Evolutionary conservation across 345 rosid species (phyloP).

Genomic region (Trapa incisa): DNA sequence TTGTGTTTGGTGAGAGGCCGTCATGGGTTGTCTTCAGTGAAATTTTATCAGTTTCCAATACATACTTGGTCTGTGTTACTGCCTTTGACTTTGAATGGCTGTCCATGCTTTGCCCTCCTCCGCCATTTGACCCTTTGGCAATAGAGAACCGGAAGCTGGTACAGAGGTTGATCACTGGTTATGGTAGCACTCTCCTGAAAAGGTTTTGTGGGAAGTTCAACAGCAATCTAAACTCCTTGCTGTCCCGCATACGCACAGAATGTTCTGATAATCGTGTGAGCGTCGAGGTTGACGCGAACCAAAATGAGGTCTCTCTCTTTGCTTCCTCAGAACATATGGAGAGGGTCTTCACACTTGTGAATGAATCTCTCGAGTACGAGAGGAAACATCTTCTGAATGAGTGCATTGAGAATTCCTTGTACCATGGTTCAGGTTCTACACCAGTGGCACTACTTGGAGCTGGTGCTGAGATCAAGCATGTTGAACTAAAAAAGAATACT

Average conservation of each 20-base stretch:
- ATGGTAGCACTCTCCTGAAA: conserved; percentile 43
- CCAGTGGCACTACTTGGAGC: conserved; percentile 69
- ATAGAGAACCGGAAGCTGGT: conserved; percentile 49
- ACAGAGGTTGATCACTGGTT: conserved; percentile 42
- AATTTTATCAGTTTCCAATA: conserved; percentile 38
- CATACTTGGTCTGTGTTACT: conserved; percentile 80
- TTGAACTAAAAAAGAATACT: conserved; percentile 59
- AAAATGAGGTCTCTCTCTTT: conserved; percentile 53
- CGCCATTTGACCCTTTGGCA: conserved; percentile 43
- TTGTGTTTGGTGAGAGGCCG: conserved; percentile 66
- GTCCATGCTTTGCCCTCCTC: conserved; percentile 47
- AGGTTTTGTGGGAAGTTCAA: conserved; percentile 67
- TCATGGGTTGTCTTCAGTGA: conserved; percentile 85
- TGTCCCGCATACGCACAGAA: conserved; percentile 34
- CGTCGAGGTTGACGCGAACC: conserved; percentile 43
- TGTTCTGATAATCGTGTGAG: conserved; percentile 53
- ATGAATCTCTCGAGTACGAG: conserved; percentile 47
- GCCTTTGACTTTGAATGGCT: conserved; percentile 63
- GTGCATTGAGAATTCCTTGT: conserved; percentile 56
- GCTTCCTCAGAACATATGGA: conserved; percentile 42
- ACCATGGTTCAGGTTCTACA: conserved; percentile 46
- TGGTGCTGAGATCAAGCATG: conserved; percentile 82
- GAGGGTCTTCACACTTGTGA: conserved; percentile 36
- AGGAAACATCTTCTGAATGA: conserved; percentile 51
- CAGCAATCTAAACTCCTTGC: conserved; percentile 38